These are phyloP conservation scores for Phytophthora pistaciae DNA, from an alignment of 352 stramenopile genomes.

Conservation along the genomic window DNA sequence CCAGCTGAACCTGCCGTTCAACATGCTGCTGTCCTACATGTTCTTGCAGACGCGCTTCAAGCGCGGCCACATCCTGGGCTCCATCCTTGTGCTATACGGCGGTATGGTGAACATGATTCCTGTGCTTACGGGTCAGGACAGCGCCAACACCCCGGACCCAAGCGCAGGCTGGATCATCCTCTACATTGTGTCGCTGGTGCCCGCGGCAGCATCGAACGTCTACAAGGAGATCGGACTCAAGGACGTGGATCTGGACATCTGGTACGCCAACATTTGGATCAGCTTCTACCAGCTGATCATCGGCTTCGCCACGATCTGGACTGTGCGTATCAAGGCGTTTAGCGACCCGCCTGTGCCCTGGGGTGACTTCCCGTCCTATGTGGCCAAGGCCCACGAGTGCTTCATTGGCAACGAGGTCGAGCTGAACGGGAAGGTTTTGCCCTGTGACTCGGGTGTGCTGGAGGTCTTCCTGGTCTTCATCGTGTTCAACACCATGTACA, in stretches of 20 bases:
- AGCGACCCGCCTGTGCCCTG: constrained; percentile 81
- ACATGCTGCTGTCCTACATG: constrained; percentile 87
- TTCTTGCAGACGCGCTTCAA: constrained; percentile 87
- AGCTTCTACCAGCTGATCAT: constrained; percentile 87
- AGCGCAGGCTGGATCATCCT: constrained; percentile 81
- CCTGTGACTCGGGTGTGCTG: constrained; percentile 77
- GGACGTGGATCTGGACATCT: constrained; percentile 89
- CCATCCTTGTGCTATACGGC: constrained; percentile 88
- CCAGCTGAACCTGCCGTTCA: constrained; percentile 88
- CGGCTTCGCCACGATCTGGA: constrained; percentile 79
- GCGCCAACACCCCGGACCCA: constrained; percentile 77
- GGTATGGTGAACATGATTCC: constrained; percentile 89
- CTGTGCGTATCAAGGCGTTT: constrained; percentile 82
- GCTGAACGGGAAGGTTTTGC: constrained; percentile 61
- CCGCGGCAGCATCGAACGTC: constrained; percentile 79
- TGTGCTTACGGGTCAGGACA: constrained; percentile 69
- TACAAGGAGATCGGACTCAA: constrained; percentile 93
- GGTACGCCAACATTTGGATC: constrained; percentile 90
- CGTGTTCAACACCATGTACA: constrained; percentile 89
- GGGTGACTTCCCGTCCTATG: constrained; percentile 74
- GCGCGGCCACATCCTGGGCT: constrained; percentile 84
- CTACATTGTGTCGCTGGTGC: constrained; percentile 80
- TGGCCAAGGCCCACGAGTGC: constrained; percentile 74
- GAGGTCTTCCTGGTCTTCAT: constrained; percentile 87
- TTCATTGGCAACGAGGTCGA: constrained; percentile 80